A percentile compares a stretch with the other conserved stretches of the same genome.
Conservation (phyloP, 2,329 filamentous ascomycete species). For the Exophiala calicioides region DNA sequence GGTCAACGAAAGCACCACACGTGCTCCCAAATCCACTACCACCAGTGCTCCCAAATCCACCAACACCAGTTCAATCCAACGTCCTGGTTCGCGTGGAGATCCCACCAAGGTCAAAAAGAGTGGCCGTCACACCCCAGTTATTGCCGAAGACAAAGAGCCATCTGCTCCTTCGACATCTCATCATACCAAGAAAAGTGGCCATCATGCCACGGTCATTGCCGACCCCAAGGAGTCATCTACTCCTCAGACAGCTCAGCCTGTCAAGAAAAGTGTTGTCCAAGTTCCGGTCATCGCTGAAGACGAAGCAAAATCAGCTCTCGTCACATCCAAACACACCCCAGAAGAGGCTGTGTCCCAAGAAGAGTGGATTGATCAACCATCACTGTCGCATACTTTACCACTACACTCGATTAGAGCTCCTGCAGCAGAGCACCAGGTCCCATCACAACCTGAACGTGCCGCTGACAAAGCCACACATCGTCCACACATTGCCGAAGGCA, state of each 20-base stretch:
- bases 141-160: conserved; percentile 6
- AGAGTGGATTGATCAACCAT: neutral
- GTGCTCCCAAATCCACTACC: too few relatives aligned
- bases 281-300: conserved; percentile 11
- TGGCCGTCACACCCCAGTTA: conserved; percentile 8
- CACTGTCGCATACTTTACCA: conserved; percentile 3
- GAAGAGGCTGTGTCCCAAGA: conserved; percentile 2
- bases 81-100: conserved; percentile 23
- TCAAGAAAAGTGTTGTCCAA: conserved; percentile 1
- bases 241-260: neutral
- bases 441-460: conserved; percentile 4
- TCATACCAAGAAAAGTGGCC: conserved; percentile 8
- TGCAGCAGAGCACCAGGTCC: conserved; percentile 6
- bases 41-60: neutral
- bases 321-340: conserved; percentile 2
- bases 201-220: conserved; percentile 12
- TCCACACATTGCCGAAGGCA: conserved; percentile 20
- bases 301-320: conserved; percentile 8
- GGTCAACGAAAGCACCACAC: conserved; percentile 2
- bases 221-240: conserved; percentile 2
- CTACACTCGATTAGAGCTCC: conserved; percentile 9
- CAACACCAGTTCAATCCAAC: conserved; percentile 14
- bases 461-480: conserved; percentile 2
- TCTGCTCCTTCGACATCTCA: neutral
- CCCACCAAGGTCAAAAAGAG: conserved; percentile 10